Evolutionary conservation across 257 asterid species (phyloP), one percentile per base, ranked within the genome.

Genomic region (Plectranthus barbatus): DNA sequence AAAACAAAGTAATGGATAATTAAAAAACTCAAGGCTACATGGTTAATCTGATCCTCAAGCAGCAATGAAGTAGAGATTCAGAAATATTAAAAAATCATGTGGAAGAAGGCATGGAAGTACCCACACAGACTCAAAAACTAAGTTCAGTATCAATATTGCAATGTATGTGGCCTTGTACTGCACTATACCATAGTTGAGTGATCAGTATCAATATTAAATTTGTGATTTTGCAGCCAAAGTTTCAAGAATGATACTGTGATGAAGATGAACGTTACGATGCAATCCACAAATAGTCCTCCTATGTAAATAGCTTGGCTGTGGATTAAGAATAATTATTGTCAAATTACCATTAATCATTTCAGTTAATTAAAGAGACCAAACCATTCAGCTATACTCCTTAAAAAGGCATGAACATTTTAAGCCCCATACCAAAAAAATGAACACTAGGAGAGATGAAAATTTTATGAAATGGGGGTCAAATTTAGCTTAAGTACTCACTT

Each of bases 401-500:
- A 23, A 23, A 4, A 23, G 4, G 4, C 4, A 1, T 23, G 29
- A 23, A 23, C 29, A 23, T 23, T 1, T 23, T 23, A 23, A 23
- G 29, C 29, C 29, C 29, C 29, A 23, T 1, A 1, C 29, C 29
- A 1, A 23, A 23, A 23, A 1, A 23, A 1, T 23, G 4, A 23
- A 23, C 29, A 1, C 4, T 4, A 23, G 29, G 1, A 23, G 29
- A 23, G 29, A 23, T 23, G 29, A 7, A 33, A 33, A 33, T 0
- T 33, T 4, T 0, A 7, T 5, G 9, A 33, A 7, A 7, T 4
- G 37, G 37, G 37, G 5, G 5, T 33, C 1, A 5, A 33, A 7
- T 7, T 0, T n/a, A n/a, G n/a, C n/a, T n/a, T n/a, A 7, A 47
- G 23, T 7, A 78, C 88, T 82, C 79, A 88, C 96, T 67, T 86